phyloP scores from a whole-genome alignment of 495 filamentous ascomycete species.

The Aspergillus panamensis region DNA sequence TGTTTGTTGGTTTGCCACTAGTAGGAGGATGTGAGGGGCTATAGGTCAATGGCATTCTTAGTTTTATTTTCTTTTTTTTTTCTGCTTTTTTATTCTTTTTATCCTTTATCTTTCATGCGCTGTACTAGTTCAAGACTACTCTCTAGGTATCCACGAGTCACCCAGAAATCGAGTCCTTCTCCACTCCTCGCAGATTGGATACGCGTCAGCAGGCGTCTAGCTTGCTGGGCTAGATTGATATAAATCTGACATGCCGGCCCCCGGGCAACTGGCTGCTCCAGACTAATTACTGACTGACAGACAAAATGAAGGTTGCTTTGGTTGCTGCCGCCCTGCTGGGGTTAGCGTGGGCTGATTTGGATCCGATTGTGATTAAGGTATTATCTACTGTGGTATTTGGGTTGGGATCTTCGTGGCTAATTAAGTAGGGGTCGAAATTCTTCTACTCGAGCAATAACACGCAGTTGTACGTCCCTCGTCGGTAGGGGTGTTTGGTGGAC shows the following conservation, averaged over 20 bases:
- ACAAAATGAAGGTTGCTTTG: slow-evolving; percentile 43
- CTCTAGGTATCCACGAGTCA: background rate
- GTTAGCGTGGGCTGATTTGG: slow-evolving; percentile 54
- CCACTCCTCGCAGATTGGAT: slow-evolving; percentile 2
- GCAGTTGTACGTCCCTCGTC: slow-evolving; percentile 59
- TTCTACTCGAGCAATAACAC: slow-evolving; percentile 72
- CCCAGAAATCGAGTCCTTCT: slow-evolving; percentile 14
- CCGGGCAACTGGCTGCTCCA: no score
- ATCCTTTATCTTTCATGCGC: background rate
- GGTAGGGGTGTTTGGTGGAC: background rate
- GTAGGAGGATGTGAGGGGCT: no score
- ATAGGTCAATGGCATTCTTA: background rate
- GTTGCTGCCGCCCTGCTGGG: slow-evolving; percentile 47
- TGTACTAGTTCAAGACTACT: background rate
- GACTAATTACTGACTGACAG: background rate
- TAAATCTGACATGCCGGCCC: background rate
- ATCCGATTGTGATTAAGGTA: slow-evolving; percentile 70
- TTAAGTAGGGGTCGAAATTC: slow-evolving; percentile 64
- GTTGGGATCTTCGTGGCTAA: slow-evolving; percentile 1
- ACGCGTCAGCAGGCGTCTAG: slow-evolving; percentile 8
- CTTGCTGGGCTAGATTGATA: slow-evolving; percentile 4
- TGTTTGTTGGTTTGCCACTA: no score
- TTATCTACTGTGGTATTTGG: slow-evolving; percentile 1
- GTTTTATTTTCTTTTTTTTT: background rate
- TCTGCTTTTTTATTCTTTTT: background rate